Evolutionary conservation across 768 basidiomycete species (phyloP).

Genomic region (Termitomyces titanicus): DNA sequence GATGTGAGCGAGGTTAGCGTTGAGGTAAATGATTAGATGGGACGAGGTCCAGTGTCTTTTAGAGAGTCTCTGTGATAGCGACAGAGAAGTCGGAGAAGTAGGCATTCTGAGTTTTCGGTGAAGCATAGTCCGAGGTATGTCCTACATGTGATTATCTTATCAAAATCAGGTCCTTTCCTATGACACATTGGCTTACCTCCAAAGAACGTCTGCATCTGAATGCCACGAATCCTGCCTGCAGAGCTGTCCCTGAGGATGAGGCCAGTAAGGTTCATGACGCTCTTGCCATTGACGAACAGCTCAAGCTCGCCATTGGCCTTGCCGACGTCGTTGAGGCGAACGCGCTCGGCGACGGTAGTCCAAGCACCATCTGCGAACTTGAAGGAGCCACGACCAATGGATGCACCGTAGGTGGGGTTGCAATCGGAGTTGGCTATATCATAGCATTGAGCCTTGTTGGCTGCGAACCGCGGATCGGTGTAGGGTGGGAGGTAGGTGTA

Average conservation of each 20-base stretch:
- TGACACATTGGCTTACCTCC: constrained; percentile 41
- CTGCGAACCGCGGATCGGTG: constrained; percentile 32
- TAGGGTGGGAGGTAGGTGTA: constrained; percentile 68
- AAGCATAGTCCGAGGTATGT: constrained; percentile 44
- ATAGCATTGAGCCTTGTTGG: constrained; percentile 48
- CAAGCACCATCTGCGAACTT: constrained; percentile 59
- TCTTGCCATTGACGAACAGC: constrained; percentile 62
- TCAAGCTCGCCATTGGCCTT: constrained; percentile 69
- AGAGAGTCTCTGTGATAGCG: constrained; percentile 49
- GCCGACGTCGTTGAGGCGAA: constrained; percentile 71
- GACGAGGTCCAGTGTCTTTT: constrained; percentile 16
- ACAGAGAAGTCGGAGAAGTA: constrained; percentile 72
- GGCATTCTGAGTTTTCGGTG: constrained; percentile 55
- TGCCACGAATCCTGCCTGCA: constrained; percentile 55
- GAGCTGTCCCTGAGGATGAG: constrained; percentile 49
- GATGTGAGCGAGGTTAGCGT: neutral
- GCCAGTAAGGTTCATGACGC: constrained; percentile 54
- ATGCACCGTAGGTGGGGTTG: constrained; percentile 63
- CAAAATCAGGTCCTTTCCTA: neutral
- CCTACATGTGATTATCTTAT: constrained; percentile 28
- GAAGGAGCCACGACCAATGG: constrained; percentile 69
- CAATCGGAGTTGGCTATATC: constrained; percentile 46
- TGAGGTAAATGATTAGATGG: neutral
- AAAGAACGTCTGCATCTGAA: constrained; percentile 80
- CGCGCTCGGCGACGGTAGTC: constrained; percentile 66